phyloP scores from a whole-genome alignment of 1,284 basidiomycete genomes.

The Ustilago bromivora region DNA sequence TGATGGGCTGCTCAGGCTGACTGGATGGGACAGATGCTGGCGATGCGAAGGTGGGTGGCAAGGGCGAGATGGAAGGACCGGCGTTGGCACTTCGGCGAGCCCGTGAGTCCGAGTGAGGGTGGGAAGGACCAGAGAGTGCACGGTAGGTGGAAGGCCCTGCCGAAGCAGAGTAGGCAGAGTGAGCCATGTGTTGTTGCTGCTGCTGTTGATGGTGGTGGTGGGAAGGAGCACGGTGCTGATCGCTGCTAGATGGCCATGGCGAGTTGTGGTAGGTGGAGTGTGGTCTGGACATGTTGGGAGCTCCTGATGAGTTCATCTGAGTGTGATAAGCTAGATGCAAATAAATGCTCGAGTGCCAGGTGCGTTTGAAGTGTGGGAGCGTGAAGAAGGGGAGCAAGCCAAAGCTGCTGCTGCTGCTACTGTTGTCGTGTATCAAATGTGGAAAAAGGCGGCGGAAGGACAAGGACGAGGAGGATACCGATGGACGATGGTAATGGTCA shows the following conservation, averaged over 20 bases:
- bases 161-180: conserved; percentile 44
- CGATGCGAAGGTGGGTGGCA: conserved; percentile 34
- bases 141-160: conserved; percentile 52
- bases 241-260: conserved; percentile 32
- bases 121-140: conserved; percentile 29
- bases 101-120: conserved; percentile 30
- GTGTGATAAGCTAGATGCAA: not conserved
- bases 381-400: not conserved
- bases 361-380: not conserved
- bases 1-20: conserved; percentile 35
- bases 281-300: conserved; percentile 43
- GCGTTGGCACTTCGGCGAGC: conserved; percentile 20
- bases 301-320: conserved; percentile 14
- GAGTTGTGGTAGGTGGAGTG: conserved; percentile 27
- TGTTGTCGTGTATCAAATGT: not conserved
- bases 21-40: conserved; percentile 9
- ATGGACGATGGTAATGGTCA: conserved; percentile 20
- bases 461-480: not conserved
- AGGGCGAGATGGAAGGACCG: conserved; percentile 18
- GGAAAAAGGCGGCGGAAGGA: not conserved
- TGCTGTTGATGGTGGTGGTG: conserved; percentile 21
- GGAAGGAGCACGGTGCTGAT: conserved; percentile 28
- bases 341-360: not conserved
- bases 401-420: not conserved
- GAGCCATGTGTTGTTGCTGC: conserved; percentile 30